Percentiles rank a stretch among this genome's conserved stretches.
Conservation (phyloP, 2,329 filamentous ascomycete genomes). For the Penicillium sp. region DNA sequence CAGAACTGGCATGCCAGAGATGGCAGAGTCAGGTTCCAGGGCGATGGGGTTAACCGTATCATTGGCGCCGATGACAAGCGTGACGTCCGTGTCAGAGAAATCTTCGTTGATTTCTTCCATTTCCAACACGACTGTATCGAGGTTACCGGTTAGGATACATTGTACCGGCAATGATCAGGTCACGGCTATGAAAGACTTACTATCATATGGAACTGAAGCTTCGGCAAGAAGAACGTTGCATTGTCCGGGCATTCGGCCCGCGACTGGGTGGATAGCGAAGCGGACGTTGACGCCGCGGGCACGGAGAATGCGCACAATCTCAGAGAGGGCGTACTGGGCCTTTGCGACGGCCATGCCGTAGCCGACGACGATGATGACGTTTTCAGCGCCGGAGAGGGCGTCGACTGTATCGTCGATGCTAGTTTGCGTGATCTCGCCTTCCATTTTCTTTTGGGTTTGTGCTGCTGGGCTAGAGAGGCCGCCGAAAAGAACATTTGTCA, state of each 20-base stretch:
- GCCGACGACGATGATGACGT: constrained; percentile 82
- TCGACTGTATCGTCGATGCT: constrained; percentile 78
- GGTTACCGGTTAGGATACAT: constrained; percentile 12
- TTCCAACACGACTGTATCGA: constrained; percentile 75
- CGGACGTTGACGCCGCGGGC: constrained; percentile 73
- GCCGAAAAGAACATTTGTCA: constrained; percentile 87
- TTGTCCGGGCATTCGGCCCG: constrained; percentile 87
- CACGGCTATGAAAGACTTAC: constrained; percentile 29
- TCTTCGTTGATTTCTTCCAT: constrained; percentile 98
- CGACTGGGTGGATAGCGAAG: constrained; percentile 87
- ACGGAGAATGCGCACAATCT: constrained; percentile 72
- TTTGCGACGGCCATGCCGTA: constrained; percentile 95
- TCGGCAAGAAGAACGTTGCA: constrained; percentile 89
- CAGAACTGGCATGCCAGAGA: constrained; percentile 88
- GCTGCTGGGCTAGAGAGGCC: constrained; percentile 65
- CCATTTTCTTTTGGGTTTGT: constrained; percentile 66
- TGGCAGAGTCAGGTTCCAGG: constrained; percentile 74
- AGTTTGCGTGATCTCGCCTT: constrained; percentile 74
- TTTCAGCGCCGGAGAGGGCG: constrained; percentile 69
- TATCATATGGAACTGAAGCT: constrained; percentile 83
- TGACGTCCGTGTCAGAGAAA: constrained; percentile 78
- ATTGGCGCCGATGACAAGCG: constrained; percentile 85
- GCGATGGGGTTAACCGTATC: constrained; percentile 91
- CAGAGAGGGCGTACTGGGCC: constrained; percentile 83
- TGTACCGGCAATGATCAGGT: too few species aligned